Conservation (phyloP, 352 stramenopile genomes). For the Lagenidium sp. region DNA sequence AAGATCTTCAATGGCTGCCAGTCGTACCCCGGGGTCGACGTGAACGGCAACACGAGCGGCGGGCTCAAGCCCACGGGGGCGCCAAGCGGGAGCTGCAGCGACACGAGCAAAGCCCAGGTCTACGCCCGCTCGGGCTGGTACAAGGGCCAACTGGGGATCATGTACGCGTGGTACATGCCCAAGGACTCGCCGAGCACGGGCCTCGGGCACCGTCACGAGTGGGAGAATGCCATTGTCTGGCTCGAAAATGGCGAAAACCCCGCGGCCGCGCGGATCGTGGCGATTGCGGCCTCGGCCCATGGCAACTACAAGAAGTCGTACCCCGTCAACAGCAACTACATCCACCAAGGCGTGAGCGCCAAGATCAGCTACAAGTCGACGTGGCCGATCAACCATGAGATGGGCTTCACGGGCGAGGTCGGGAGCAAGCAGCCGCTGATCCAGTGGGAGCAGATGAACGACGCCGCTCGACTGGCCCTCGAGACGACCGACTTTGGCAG, state of each 20-base stretch:
- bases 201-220: conserved; percentile 26
- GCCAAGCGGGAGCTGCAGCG: conserved; percentile 8
- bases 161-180: conserved; percentile 32
- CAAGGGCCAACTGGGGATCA: conserved; percentile 15
- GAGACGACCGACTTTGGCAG: conserved; percentile 3
- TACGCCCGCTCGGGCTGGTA: conserved; percentile 20
- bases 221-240: conserved; percentile 29
- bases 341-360: conserved; percentile 1
- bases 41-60: conserved; percentile 12
- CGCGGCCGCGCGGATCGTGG: conserved; percentile 4
- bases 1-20: conserved; percentile 24
- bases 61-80: conserved; percentile 23
- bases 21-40: conserved; percentile 27
- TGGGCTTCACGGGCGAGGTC: background rate
- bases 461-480: background rate
- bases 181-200: conserved; percentile 22
- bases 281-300: conserved; percentile 6
- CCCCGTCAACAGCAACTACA: conserved; percentile 1
- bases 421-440: conserved; percentile 1
- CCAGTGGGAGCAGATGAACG: conserved; percentile 4
- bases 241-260: conserved; percentile 18
- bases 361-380: conserved; percentile 5
- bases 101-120: conserved; percentile 11
- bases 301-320: conserved; percentile 9
- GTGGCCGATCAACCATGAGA: conserved; percentile 4